Base-by-base conservation (phyloP, 495 filamentous ascomycete genomes). In the Terfezia claveryi region DNA sequence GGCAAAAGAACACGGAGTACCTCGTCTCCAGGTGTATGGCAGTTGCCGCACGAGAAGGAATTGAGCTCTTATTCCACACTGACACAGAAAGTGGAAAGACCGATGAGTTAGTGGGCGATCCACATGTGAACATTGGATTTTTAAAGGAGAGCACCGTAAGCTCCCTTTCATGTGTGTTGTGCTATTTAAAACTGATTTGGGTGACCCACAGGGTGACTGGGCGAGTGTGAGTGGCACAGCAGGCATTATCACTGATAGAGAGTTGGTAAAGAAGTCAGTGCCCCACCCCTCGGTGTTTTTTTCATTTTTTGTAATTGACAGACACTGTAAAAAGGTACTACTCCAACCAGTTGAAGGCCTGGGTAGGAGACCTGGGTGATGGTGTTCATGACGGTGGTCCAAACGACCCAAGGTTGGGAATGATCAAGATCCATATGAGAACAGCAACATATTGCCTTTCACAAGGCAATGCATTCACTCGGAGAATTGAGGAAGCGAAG, bases 41-140 rank as follows among this genome's bases (percentile, higher is more conserved):
- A 2, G 63, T 94, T 10, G 85, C 86, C 20, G 14, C 23, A 88
- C 81, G 91, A 69, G 73, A 74, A 58, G 82, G 81, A 62, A 76
- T 92, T 52, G 87, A 94, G 67, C 78, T 93, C 50, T 74, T 93
- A 68, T 94, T 96, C 76, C 81, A 91, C 71, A 85, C 87, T 60
- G 94, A 94, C 72, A 86, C 85, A 57, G 84, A 91, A 66, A 87
- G 85, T 38, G 83, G 85, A 68, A 94, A 96, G 72, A 88, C 86
- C 11, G 75, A 85, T 68, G 87, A 94, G 64, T 75, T 96, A 14
- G 69, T 73, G 50, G 69, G 70, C 16, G 82, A 94, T 70, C 74
- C 79, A 0, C 78, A 87, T 66, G 76, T 82, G 66, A 94, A 94
- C 72, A 76, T 94, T 65, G 78, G 79, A 52, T 96, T 96, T 76